These are phyloP conservation scores for Microsporum ferrugineum DNA, from an alignment of 2,329 filamentous ascomycete genomes.

Conservation along the genomic window DNA sequence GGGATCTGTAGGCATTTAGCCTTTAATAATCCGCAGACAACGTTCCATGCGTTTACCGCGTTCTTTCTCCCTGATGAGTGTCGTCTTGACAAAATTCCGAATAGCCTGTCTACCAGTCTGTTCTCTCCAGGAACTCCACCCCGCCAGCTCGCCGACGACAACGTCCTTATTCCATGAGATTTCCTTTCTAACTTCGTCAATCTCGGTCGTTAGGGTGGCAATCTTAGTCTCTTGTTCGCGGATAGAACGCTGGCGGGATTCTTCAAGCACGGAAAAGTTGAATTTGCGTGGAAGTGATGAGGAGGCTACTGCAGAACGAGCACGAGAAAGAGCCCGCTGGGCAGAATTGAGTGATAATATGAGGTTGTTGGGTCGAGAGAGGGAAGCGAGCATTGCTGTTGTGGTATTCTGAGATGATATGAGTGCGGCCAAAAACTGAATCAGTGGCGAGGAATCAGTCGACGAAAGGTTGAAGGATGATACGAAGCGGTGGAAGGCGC, in stretches of 20 bases:
- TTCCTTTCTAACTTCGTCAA: slow-evolving; percentile 65
- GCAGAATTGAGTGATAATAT: slow-evolving; percentile 64
- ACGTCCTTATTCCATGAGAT: slow-evolving; percentile 86
- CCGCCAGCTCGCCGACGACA: slow-evolving; percentile 79
- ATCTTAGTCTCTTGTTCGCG: slow-evolving; percentile 77
- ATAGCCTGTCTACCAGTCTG: slow-evolving; percentile 64
- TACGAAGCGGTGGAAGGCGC: slow-evolving; percentile 62
- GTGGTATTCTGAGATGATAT: slow-evolving; percentile 75
- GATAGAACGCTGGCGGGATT: slow-evolving; percentile 68
- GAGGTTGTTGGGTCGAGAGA: slow-evolving; percentile 66
- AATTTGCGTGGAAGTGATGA: slow-evolving; percentile 36
- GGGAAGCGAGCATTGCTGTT: slow-evolving; percentile 64
- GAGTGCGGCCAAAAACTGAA: slow-evolving; percentile 62
- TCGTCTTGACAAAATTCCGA: slow-evolving; percentile 61
- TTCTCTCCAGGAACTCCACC: slow-evolving; percentile 85
- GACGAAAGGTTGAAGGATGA: slow-evolving; percentile 49
- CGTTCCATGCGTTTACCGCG: slow-evolving; percentile 69
- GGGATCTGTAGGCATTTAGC: slow-evolving; percentile 8
- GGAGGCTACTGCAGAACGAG: slow-evolving; percentile 62
- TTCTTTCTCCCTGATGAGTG: slow-evolving; percentile 69
- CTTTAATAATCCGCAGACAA: slow-evolving; percentile 54
- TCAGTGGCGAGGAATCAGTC: slow-evolving; percentile 58
- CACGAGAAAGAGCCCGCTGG: slow-evolving; percentile 66
- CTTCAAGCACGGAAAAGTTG: slow-evolving; percentile 54
- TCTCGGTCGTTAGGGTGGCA: slow-evolving; percentile 56